Percentiles rank a stretch among this genome's conserved stretches.
These are phyloP conservation scores for Aspergillus transmontanensis DNA, from an alignment of 2,329 filamentous ascomycete species.

Conservation along the genomic window DNA sequence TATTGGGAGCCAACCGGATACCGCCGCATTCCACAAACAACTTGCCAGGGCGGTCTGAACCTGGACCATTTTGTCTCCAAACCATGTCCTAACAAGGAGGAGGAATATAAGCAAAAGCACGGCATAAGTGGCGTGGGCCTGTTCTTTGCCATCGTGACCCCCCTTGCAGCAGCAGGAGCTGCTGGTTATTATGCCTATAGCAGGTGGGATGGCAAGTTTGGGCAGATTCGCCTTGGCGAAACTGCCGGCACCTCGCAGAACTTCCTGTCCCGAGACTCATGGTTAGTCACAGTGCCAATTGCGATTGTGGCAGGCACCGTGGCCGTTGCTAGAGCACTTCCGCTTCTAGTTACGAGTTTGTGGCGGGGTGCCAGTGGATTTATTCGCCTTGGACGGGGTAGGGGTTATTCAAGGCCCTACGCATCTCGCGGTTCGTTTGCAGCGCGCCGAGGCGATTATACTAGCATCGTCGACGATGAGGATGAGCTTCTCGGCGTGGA, in stretches of 20 bases:
- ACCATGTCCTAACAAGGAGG: constrained; percentile 76
- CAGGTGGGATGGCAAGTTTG: constrained; percentile 88
- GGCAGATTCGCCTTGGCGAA: constrained; percentile 87
- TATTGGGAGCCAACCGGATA: constrained; percentile 88
- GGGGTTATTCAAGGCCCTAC: constrained; percentile 68
- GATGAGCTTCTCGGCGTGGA: constrained; percentile 85
- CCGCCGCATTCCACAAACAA: constrained; percentile 85
- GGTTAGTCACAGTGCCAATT: constrained; percentile 82
- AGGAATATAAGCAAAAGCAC: constrained; percentile 76
- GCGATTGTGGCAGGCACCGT: constrained; percentile 79
- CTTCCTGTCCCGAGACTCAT: constrained; percentile 68
- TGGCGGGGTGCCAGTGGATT: constrained; percentile 66
- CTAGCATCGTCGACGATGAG: constrained; percentile 87
- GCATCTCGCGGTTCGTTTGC: constrained; percentile 89
- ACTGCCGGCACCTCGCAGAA: constrained; percentile 30
- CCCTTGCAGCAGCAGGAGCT: constrained; percentile 69
- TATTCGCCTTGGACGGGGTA: constrained; percentile 46
- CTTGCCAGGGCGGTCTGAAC: constrained; percentile 75
- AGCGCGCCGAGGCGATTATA: constrained; percentile 82
- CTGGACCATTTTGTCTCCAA: constrained; percentile 68
- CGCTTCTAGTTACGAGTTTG: constrained; percentile 70
- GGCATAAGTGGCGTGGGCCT: constrained; percentile 71
- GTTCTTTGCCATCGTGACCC: constrained; percentile 82
- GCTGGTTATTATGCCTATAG: constrained; percentile 83
- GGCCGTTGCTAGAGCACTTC: constrained; percentile 69